Evolutionary conservation across 2,329 filamentous ascomycete genomes (phyloP).

Genomic region (Tympanopsis confertula): DNA sequence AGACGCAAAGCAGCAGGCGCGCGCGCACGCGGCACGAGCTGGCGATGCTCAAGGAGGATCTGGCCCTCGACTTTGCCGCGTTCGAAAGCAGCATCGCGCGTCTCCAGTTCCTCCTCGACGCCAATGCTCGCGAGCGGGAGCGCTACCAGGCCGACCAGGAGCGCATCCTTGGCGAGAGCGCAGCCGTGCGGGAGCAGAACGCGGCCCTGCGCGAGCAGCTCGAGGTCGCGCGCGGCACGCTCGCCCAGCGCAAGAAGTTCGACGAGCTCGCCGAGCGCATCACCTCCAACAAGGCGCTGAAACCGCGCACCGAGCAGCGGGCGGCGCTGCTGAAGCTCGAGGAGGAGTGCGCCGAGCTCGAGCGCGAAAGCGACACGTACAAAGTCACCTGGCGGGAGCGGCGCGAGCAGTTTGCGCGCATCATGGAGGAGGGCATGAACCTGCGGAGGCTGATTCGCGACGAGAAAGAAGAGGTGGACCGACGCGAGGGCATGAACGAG

Average conservation of each 20-base stretch:
- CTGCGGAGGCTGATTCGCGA: constrained; percentile 78
- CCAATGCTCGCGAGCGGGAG: constrained; percentile 72
- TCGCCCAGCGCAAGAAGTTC: constrained; percentile 72
- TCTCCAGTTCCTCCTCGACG: constrained; percentile 74
- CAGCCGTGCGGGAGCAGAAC: constrained; percentile 67
- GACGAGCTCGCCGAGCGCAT: constrained; percentile 83
- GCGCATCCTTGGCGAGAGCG: constrained; percentile 67
- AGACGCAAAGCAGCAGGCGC: constrained; percentile 26
- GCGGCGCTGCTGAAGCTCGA: constrained; percentile 69
- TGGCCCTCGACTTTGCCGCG: constrained; percentile 79
- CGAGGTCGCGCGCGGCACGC: constrained; percentile 61
- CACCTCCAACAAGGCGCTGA: constrained; percentile 66
- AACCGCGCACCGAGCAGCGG: constrained; percentile 73
- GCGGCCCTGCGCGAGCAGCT: constrained; percentile 59
- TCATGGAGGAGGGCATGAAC: constrained; percentile 84
- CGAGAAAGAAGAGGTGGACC: constrained; percentile 88
- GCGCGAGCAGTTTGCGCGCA: constrained; percentile 72
- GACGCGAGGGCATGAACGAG: constrained; percentile 70
- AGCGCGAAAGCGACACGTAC: constrained; percentile 73
- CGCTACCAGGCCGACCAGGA: constrained; percentile 73
- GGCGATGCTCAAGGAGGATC: constrained; percentile 67
- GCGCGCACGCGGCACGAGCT: constrained; percentile 41
- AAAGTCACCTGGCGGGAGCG: constrained; percentile 75
- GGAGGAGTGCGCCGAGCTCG: constrained; percentile 76
- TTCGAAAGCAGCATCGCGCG: constrained; percentile 79